Evolutionary conservation across 805 yeast genomes (phyloP), one percentile per base, ranked within the genome.

Genomic region (Candida lessepsii): DNA sequence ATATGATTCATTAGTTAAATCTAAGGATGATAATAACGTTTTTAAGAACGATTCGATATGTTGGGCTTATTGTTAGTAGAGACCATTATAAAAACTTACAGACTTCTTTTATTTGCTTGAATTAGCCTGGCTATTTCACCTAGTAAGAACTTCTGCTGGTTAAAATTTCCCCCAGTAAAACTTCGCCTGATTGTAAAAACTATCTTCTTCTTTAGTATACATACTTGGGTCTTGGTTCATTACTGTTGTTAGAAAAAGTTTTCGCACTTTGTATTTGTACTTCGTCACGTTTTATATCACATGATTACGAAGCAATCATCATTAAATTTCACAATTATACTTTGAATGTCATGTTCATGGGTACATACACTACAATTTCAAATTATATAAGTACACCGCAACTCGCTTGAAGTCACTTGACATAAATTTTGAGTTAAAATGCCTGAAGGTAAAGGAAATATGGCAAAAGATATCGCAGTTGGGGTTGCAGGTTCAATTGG

Each of bases 21-120:
- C 75, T 39, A 70, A 56, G 13, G 66, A 54, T 11, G 54, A 37
- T 34, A 67, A 48, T 29, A 67, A 44, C 14, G 53, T 60, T 45
- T 67, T 69, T 37, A 69, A 43, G 41, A 68, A 65, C 14, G 70
- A 65, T 49, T 66, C 73, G 29, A 70, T 57, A 23, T 65, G 67
- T 49, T 44, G 48, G 23, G 47, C 51, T 47, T 16, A 33, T 18
- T 13, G 50, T 46, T 46, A 46, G 50, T 46, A 35, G 30, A 11
- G 37, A 23, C 24, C 29, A 21, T 30, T 24, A 9, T 24, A 19
- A 34, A 11, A 8, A n/a, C n/a, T n/a, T n/a, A n/a, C n/a, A n/a
- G n/a, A n/a, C n/a, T n/a, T n/a, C n/a, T n/a, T n/a, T n/a, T n/a
- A n/a, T n/a, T n/a, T n/a, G n/a, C n/a, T n/a, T n/a, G n/a, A n/a